phyloP scores from a whole-genome alignment of 208 protist genomes.

The Novymonas esmeraldas region DNA sequence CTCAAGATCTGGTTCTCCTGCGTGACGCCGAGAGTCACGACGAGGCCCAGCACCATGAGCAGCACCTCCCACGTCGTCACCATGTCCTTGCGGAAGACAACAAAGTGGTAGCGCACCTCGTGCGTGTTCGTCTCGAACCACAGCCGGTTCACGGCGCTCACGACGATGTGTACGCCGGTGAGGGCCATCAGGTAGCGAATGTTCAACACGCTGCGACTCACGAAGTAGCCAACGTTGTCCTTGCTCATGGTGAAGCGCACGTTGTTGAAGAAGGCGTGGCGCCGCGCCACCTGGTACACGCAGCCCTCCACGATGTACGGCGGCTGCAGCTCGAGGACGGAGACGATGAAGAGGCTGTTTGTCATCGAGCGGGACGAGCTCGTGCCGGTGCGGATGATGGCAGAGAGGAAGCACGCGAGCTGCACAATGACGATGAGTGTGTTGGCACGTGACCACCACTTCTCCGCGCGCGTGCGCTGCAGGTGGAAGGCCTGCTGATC shows the following conservation, averaged over 20 bases:
- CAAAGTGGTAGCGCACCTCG: slow-evolving; percentile 85
- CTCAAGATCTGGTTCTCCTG: slow-evolving; percentile 58
- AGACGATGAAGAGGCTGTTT: slow-evolving; percentile 64
- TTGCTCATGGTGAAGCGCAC: slow-evolving; percentile 47
- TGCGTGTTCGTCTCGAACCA: slow-evolving; percentile 74
- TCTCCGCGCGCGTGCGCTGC: slow-evolving; percentile 61
- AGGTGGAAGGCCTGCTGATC: slow-evolving; percentile 84
- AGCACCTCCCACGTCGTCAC: slow-evolving; percentile 77
- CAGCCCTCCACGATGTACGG: slow-evolving; percentile 41
- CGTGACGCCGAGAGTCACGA: slow-evolving; percentile 44
- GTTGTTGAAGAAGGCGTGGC: slow-evolving; percentile 57
- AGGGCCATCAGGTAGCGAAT: slow-evolving; percentile 73
- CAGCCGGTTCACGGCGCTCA: slow-evolving; percentile 61
- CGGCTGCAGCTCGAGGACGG: slow-evolving; percentile 37
- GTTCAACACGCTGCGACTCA: slow-evolving; percentile 64
- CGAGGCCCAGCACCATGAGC: slow-evolving; percentile 58
- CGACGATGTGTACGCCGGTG: slow-evolving; percentile 40
- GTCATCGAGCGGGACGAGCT: slow-evolving; percentile 51
- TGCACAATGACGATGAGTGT: slow-evolving; percentile 61
- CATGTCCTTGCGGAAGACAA: slow-evolving; percentile 83
- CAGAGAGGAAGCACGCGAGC: slow-evolving; percentile 63
- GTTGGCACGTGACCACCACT: slow-evolving; percentile 68
- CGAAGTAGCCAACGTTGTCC: slow-evolving; percentile 74
- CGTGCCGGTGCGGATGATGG: slow-evolving; percentile 53
- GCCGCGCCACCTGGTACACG: slow-evolving; percentile 33